Evolutionary conservation across 2,329 filamentous ascomycete species (phyloP).

Genomic region (Diaporthe sp.): DNA sequence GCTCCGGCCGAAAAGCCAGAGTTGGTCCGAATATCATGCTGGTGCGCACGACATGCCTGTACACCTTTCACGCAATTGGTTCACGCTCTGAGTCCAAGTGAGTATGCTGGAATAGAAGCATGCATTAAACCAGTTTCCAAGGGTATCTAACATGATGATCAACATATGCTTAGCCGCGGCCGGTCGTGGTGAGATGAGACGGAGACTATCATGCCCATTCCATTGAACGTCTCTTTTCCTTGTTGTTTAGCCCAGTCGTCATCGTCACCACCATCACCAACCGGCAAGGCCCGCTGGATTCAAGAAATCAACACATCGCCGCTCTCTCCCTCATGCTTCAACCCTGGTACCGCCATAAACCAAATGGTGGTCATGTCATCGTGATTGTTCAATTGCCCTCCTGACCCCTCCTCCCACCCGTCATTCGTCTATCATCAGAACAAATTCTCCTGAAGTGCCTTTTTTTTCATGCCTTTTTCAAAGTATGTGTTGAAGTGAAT

Average conservation of each 20-base stretch:
- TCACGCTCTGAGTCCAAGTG: not conserved
- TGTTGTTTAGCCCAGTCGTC: not conserved
- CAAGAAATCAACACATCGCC: slow-evolving; percentile 18
- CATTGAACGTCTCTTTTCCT: not conserved
- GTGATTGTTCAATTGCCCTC: not conserved
- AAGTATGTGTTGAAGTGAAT: slow-evolving; percentile 9
- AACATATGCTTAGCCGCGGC: slow-evolving; percentile 33
- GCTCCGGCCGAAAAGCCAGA: not conserved
- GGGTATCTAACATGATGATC: slow-evolving; percentile 39
- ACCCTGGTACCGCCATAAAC: not conserved
- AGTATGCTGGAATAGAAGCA: not conserved
- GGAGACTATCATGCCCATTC: not conserved
- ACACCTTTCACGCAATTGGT: not conserved
- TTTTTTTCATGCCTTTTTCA: slow-evolving; percentile 29
- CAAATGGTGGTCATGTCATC: slow-evolving; percentile 21
- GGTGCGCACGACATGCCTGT: not conserved
- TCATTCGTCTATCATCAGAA: slow-evolving; percentile 20
- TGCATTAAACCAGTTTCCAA: slow-evolving; percentile 24
- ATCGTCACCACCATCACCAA: not conserved
- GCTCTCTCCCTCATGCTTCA: not conserved
- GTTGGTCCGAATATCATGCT: too few relatives aligned
- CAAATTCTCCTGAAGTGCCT: slow-evolving; percentile 14
- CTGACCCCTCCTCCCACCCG: not conserved
- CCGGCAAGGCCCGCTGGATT: slow-evolving; percentile 7
- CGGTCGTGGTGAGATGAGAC: not conserved